A percentile compares a stretch with the other conserved stretches of the same genome.
Evolutionary conservation across 2,329 filamentous ascomycete species (phyloP).

Genomic region (Canariomyces notabilis): DNA sequence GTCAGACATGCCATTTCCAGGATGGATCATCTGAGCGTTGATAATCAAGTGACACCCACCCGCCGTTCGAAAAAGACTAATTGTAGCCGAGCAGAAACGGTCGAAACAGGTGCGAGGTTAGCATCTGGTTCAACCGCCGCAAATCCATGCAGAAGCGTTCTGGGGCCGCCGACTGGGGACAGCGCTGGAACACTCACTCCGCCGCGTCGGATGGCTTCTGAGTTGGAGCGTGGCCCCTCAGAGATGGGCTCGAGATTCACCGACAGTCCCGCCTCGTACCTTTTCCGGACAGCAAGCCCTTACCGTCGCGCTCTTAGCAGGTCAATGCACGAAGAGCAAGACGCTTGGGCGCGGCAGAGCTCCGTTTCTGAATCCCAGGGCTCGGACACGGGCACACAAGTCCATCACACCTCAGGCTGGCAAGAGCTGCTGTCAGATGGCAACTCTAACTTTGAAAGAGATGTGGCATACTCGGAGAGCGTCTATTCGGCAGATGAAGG

Average conservation of each 20-base stretch:
- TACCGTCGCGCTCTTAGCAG: slow-evolving; percentile 49
- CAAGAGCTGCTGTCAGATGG: neutral
- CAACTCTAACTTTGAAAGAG: slow-evolving; percentile 36
- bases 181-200: neutral
- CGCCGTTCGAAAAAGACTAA: slow-evolving; percentile 2
- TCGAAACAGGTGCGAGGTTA: neutral
- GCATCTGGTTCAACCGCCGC: neutral
- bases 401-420: neutral
- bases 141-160: neutral
- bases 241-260: slow-evolving; percentile 46
- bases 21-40: neutral
- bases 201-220: too few species aligned
- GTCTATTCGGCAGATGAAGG: slow-evolving; percentile 40
- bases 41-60: slow-evolving; percentile 8
- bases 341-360: slow-evolving; percentile 9
- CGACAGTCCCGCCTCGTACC: slow-evolving; percentile 45
- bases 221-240: neutral
- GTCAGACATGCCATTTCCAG: slow-evolving; percentile 12
- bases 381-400: slow-evolving; percentile 15
- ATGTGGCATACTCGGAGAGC: slow-evolving; percentile 42
- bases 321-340: slow-evolving; percentile 38
- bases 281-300: slow-evolving; percentile 52
- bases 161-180: neutral
- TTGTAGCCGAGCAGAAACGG: neutral
- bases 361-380: neutral